Evolutionary conservation across 495 filamentous ascomycete species (phyloP).

Genomic region (Neurospora sp.): DNA sequence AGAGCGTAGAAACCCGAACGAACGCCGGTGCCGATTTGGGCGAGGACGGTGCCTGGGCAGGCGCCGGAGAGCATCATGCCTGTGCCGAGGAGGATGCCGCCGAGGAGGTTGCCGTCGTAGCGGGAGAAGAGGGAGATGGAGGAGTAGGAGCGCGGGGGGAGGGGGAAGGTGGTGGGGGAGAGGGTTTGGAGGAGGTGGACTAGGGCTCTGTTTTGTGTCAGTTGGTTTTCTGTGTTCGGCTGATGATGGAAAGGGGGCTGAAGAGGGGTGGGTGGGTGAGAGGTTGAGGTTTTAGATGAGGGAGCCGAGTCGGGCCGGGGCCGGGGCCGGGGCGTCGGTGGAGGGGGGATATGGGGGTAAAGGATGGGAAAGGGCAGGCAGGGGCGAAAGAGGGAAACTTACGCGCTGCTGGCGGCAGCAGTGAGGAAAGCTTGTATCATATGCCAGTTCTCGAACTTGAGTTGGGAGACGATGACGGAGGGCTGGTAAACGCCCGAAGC

Average conservation of each 20-base stretch:
- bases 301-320: too few species aligned
- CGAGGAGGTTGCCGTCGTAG: conserved; percentile 48
- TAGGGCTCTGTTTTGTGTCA: conserved; percentile 6
- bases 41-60: conserved; percentile 47
- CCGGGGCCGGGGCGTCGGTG: too few species aligned
- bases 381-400: conserved; percentile 14
- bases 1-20: conserved; percentile 33
- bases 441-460: conserved; percentile 43
- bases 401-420: conserved; percentile 46
- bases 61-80: conserved; percentile 48
- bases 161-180: conserved; percentile 21
- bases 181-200: conserved; percentile 24
- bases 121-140: conserved; percentile 29
- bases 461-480: conserved; percentile 41
- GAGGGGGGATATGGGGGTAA: too few species aligned
- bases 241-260: too few species aligned
- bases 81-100: conserved; percentile 41
- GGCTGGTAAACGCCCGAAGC: conserved; percentile 44
- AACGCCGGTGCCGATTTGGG: conserved; percentile 41
- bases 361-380: too few species aligned
- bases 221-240: too few species aligned
- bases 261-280: too few species aligned
- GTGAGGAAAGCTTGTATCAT: conserved; percentile 50
- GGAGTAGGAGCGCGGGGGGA: conserved; percentile 25
- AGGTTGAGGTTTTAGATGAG: too few species aligned